Conservation (phyloP, 2,329 filamentous ascomycete genomes). For the Lachnellula arida region DNA sequence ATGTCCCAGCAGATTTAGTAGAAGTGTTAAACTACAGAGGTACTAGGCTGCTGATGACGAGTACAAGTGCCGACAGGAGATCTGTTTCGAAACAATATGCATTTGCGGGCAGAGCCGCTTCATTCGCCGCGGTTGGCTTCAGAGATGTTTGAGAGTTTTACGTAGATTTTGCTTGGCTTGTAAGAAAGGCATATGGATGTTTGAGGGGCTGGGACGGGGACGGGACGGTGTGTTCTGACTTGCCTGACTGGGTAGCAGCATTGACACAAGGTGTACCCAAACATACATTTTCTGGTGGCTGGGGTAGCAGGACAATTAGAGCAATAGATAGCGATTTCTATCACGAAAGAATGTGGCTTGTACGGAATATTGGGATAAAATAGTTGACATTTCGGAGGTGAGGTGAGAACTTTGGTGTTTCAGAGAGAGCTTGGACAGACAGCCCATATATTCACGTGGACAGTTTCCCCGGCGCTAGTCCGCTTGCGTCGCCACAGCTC, state of each 20-base stretch:
- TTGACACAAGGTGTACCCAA: not conserved
- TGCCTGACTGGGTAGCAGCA: not conserved
- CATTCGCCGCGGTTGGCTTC: constrained; percentile 10
- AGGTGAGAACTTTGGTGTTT: not conserved
- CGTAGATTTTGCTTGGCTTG: too few species aligned
- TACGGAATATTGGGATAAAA: too few species aligned
- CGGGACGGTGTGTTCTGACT: too few species aligned
- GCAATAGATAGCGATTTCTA: too few species aligned
- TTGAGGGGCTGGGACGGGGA: not conserved
- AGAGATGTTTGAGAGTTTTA: constrained; percentile 10
- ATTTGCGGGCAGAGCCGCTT: constrained; percentile 1
- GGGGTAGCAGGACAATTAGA: too few species aligned
- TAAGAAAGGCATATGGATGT: not conserved
- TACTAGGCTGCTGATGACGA: constrained; percentile 11
- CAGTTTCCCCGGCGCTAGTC: not conserved
- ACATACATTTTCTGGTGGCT: too few species aligned
- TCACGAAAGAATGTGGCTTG: too few species aligned
- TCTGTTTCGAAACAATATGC: constrained; percentile 22
- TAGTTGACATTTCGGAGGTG: too few species aligned
- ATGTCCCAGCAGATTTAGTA: not conserved
- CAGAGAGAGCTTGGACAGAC: not conserved
- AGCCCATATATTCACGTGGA: not conserved
- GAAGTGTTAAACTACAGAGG: constrained; percentile 15
- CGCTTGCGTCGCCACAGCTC: not conserved
- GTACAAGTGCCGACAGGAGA: not conserved